Evolutionary conservation across 1,284 basidiomycete genomes (phyloP).

Genomic region (Austroboletus novae-zelandiae): DNA sequence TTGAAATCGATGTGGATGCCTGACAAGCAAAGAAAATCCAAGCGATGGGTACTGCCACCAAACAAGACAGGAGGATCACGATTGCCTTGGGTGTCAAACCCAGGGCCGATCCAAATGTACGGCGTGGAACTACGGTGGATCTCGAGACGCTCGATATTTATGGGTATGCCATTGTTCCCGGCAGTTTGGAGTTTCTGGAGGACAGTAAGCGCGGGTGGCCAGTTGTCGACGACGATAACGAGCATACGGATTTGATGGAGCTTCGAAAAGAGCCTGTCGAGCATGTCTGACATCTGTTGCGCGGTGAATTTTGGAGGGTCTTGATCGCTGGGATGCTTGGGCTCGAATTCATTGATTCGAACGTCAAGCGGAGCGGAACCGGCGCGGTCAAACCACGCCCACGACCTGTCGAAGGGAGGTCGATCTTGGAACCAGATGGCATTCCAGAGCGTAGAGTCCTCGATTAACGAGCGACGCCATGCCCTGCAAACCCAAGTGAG

Average conservation of each 20-base stretch:
- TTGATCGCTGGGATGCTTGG: constrained; percentile 11
- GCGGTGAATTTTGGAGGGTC: constrained; percentile 37
- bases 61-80: constrained; percentile 41
- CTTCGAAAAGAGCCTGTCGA: constrained; percentile 48
- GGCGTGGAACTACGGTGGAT: constrained; percentile 51
- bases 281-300: constrained; percentile 42
- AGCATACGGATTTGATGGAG: constrained; percentile 54
- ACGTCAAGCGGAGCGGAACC: constrained; percentile 52
- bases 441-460: constrained; percentile 57
- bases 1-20: constrained; percentile 59
- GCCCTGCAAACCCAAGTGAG: constrained; percentile 57
- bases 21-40: constrained; percentile 50
- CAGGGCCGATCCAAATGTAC: constrained; percentile 43
- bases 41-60: constrained; percentile 42
- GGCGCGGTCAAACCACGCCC: constrained; percentile 54
- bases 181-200: constrained; percentile 45
- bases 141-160: constrained; percentile 53
- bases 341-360: constrained; percentile 46
- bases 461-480: constrained; percentile 50
- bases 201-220: constrained; percentile 48
- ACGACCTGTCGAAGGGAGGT: constrained; percentile 47
- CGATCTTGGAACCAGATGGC: constrained; percentile 55
- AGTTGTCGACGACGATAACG: constrained; percentile 49
- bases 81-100: constrained; percentile 33
- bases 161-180: constrained; percentile 33